Base-by-base conservation (phyloP, 164 flowering plant genomes). In the Piper longum region DNA sequence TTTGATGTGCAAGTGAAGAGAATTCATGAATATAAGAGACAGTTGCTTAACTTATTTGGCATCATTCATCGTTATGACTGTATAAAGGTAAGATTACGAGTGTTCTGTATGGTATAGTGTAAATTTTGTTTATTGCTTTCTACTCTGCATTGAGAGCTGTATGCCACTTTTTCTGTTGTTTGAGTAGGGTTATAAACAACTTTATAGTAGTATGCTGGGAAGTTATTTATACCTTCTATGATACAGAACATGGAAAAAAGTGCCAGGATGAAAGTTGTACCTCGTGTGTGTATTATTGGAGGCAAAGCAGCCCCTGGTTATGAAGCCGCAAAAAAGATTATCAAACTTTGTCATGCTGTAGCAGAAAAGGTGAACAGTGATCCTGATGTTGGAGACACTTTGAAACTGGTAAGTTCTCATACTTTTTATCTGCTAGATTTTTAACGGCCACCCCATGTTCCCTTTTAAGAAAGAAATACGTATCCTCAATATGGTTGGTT, bases 271-370 rank as follows among this genome's bases (percentile, higher is more conserved):
- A 78, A 69, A 62, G 79, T 82, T 68, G 82, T 78, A 19, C 83
- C 86, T 13, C 83, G 83, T 66, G 83, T 80, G 8, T 80, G 80
- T 74, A 77, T 82, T 43, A 69, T 82, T 65, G 83, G 83, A 64
- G 86, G 83, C 45, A 82, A 82, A 77, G 86, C 86, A 57, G 79
- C 82, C 43, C 82, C 86, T 41, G 82, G 82, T 69, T 82, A 82
- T 71, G 82, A 75, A 56, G 56, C 68, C 60, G 83, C 86, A 44
- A 82, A 78, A n/a, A 80, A 75, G 71, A 78, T 82, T 12, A 75
- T 82, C 70, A 80, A 82, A 62, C 80, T 82, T 26, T 74, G 76
- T 56, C 78, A 78, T 74, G 82, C 75, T 67, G 83, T 82, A 41
- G 80, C 78, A 57, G 83, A 75, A 63, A 80, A 66, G 66, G 71